Evolutionary conservation across 345 rosid genomes (phyloP), one percentile per base, ranked within the genome.

Genomic region (Syzygium aqueum): DNA sequence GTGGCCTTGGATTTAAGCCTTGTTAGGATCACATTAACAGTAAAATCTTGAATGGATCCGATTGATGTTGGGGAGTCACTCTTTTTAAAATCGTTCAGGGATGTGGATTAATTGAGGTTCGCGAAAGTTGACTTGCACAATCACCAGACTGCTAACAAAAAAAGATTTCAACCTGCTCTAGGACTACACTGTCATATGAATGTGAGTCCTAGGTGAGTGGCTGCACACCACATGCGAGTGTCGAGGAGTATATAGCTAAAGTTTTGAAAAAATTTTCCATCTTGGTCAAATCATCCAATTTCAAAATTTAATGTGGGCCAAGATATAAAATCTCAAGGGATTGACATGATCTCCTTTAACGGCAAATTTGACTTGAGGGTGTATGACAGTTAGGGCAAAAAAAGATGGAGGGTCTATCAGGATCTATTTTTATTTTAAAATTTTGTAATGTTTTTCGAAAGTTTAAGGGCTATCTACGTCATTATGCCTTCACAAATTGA

Each of bases 11-110:
- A 61, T 61, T n/a, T 0, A 12, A 61, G 30, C 33, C 4, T 61
- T n/a, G n/a, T 61, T 14, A 61, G 0, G 17, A 61, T 0, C 33
- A n/a, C 73, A n/a, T 0, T 0, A n/a, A 12, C 1, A 61, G 0
- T 61, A n/a, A 6, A n/a, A 61, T 61, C 9, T 61, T 6, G 8
- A n/a, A 61, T 13, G 17, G 8, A 61, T 8, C 73, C 13, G 13
- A 61, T n/a, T 61, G 28, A 17, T 0, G 14, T n/a, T 1, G 1
- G 73, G 7, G 73, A 61, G 28, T 61, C 8, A 0, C 0, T 8
- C 19, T n/a, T 27, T n/a, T 61, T n/a, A 61, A 61, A n/a, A n/a
- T 61, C 53, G 53, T 12, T 14, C 53, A 51, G 5, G 53, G 51
- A 27, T 14, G 30, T 59, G 30, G 12, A 59, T 25, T 27, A 59